These are phyloP conservation scores for Penicillium coffeae DNA, from an alignment of 495 filamentous ascomycete genomes.

Conservation along the genomic window DNA sequence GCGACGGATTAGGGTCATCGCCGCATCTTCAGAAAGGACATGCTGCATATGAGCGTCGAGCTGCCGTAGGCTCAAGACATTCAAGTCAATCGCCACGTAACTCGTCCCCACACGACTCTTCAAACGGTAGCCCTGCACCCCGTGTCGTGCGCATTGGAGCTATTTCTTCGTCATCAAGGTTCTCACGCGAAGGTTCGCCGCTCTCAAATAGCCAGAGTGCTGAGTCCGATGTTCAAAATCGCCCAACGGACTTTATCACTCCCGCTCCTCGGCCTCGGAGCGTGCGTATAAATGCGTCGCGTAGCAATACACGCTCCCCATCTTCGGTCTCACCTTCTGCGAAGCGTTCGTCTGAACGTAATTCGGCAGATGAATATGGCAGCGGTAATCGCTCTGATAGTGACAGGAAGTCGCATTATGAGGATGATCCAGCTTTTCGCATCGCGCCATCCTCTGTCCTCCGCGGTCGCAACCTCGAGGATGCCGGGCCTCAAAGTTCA, in stretches of 20 bases:
- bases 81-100: slow-evolving; percentile 36
- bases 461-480: slow-evolving; percentile 47
- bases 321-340: slow-evolving; percentile 40
- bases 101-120: slow-evolving; percentile 37
- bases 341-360: slow-evolving; percentile 33
- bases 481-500: slow-evolving; percentile 60
- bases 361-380: slow-evolving; percentile 33
- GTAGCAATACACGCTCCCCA: slow-evolving; percentile 35
- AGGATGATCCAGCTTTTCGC: slow-evolving; percentile 44
- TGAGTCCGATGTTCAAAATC: slow-evolving; percentile 24
- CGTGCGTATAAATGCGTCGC: slow-evolving; percentile 53
- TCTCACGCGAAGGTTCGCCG: slow-evolving; percentile 33
- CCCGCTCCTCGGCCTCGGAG: slow-evolving; percentile 61
- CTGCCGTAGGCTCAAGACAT: slow-evolving; percentile 24
- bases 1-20: slow-evolving; percentile 54
- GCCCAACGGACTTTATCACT: slow-evolving; percentile 56
- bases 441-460: slow-evolving; percentile 49
- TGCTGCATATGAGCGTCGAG: slow-evolving; percentile 29
- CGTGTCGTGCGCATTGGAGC: slow-evolving; percentile 59
- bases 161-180: slow-evolving; percentile 31
- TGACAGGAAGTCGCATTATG: slow-evolving; percentile 39
- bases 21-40: slow-evolving; percentile 43
- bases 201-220: slow-evolving; percentile 30
- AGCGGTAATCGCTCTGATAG: slow-evolving; percentile 42
- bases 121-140: slow-evolving; percentile 42